Evolutionary conservation across 2,329 filamentous ascomycete genomes (phyloP).

Genomic region (Colletotrichum nymphaeae): DNA sequence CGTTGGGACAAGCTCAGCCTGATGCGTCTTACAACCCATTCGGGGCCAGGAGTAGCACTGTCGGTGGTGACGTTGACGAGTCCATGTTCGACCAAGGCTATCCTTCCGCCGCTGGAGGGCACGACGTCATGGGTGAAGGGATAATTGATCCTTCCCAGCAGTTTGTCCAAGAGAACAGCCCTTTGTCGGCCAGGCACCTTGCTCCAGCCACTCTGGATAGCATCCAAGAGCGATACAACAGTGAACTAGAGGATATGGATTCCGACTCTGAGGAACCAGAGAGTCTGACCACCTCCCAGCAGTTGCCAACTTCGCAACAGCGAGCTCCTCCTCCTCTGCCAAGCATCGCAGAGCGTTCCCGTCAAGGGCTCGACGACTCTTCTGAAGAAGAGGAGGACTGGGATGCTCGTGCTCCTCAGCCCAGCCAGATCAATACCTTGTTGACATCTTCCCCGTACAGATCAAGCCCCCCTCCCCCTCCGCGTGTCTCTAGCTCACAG

Average conservation of each 20-base stretch:
- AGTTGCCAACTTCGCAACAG: slow-evolving; percentile 2
- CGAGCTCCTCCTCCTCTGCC: slow-evolving; percentile 2
- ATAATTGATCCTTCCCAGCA: not conserved
- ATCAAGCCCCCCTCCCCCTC: not conserved
- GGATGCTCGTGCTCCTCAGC: not conserved
- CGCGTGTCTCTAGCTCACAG: not conserved
- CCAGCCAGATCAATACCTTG: not conserved
- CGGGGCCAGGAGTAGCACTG: not conserved
- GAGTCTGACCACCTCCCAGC: slow-evolving; percentile 23
- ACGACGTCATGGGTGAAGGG: not conserved
- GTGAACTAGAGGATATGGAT: slow-evolving; percentile 32
- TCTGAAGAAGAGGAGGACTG: slow-evolving; percentile 5
- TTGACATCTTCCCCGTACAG: slow-evolving; percentile 25
- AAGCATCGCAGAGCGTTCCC: slow-evolving; percentile 25
- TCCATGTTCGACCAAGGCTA: not conserved
- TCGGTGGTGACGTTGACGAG: not conserved
- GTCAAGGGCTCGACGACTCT: slow-evolving; percentile 1
- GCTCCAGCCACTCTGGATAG: slow-evolving; percentile 11
- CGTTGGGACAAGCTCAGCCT: not conserved
- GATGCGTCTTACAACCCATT: slow-evolving; percentile 14
- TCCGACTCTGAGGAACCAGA: slow-evolving; percentile 29
- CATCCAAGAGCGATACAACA: slow-evolving; percentile 34
- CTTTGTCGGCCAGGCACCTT: not conserved
- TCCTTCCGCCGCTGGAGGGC: not conserved
- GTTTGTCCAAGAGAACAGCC: slow-evolving; percentile 12